These are phyloP conservation scores for Aegilops bicornis DNA, from an alignment of 176 grass and related monocot species.

Conservation along the genomic window DNA sequence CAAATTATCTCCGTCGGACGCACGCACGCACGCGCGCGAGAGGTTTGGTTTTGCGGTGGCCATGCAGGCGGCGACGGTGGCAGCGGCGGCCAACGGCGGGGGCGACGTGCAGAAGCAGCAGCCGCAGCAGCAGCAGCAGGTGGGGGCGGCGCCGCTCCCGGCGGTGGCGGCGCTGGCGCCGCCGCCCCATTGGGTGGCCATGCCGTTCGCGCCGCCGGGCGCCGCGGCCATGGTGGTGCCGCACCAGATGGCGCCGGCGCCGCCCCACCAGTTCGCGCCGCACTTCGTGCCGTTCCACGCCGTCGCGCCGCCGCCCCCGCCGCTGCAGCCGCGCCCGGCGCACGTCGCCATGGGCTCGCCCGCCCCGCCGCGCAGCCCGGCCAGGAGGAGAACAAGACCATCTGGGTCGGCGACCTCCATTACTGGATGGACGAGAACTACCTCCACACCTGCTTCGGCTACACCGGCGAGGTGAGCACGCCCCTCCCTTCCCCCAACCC, in stretches of 20 bases:
- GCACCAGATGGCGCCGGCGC: slow-evolving; percentile 71
- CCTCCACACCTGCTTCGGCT: slow-evolving; percentile 88
- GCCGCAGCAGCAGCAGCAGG: slow-evolving; percentile 37
- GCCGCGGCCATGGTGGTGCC: slow-evolving; percentile 77
- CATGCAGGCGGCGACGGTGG: slow-evolving; percentile 65
- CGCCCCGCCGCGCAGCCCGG: slow-evolving; percentile 36
- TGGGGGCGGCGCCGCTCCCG: slow-evolving; percentile 32
- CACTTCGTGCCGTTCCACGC: slow-evolving; percentile 83
- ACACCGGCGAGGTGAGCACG: slow-evolving; percentile 88
- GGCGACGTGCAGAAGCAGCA: slow-evolving; percentile 52
- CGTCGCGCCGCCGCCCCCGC: slow-evolving; percentile 39
- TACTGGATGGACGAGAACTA: slow-evolving; percentile 99
- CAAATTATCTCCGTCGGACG: slow-evolving; percentile 25
- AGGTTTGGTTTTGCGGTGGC: not conserved
- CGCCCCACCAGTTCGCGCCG: slow-evolving; percentile 77
- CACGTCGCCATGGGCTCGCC: slow-evolving; percentile 31
- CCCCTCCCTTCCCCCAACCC: not conserved
- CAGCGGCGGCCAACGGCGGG: slow-evolving; percentile 38
- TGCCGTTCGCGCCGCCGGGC: slow-evolving; percentile 57
- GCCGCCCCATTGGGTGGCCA: slow-evolving; percentile 56
- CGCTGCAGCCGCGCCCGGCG: not conserved
- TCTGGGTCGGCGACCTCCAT: slow-evolving; percentile 99
- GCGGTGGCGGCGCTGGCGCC: slow-evolving; percentile 19
- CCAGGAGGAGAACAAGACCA: slow-evolving; percentile 90
- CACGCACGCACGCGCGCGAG: not conserved